Evolutionary conservation across 1,139 yeast species (phyloP), one percentile per base, ranked within the genome.

Genomic region (Pichia sp.): DNA sequence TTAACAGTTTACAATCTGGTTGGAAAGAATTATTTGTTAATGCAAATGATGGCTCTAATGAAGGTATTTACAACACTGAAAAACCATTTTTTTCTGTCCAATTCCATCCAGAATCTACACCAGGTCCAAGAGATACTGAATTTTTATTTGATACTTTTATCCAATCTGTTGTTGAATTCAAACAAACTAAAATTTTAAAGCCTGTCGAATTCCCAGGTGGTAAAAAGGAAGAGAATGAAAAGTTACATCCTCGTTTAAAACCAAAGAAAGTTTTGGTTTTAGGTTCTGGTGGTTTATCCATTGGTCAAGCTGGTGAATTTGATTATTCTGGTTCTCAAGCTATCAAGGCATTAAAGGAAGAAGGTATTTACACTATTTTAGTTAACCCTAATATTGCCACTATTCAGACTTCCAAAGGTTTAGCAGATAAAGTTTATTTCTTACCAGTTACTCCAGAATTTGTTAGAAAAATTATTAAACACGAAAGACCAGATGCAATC

Each of bases 261-360:
- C 96, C 86, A 62, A 87, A 89, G 76, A 94, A 94, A 72, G 98
- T 92, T 39, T 79, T 92, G 64, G 95, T 92, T 53, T 78, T 92
- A 62, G 99, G 99, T 59, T 90, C 97, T 44, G 99, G 99, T 75
- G 99, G 99, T 68, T 78, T 92, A 62, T 86, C 96, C 51, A 92
- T 92, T 69, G 99, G 99, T 63, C 99, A 92, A 76, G 99, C 99
- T 56, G 99, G 99, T 71, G 99, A 92, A 73, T 92, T 92, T 66
- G 99, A 92, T 70, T 92, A 92, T 72, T 89, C 97, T 49, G 97
- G 97, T 64, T 88, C 97, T 53, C 69, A 68, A 59, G 92, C 94
- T 56, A 84, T 86, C 65, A 85, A 86, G 69, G 98, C 98, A 48
- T 78, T 92, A 73, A 90, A 88, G 69, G 97, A 92, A 75, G 98